Evolutionary conservation across 768 basidiomycete species (phyloP), one percentile per base, ranked within the genome.

Genomic region (Artomyces pyxidatus): DNA sequence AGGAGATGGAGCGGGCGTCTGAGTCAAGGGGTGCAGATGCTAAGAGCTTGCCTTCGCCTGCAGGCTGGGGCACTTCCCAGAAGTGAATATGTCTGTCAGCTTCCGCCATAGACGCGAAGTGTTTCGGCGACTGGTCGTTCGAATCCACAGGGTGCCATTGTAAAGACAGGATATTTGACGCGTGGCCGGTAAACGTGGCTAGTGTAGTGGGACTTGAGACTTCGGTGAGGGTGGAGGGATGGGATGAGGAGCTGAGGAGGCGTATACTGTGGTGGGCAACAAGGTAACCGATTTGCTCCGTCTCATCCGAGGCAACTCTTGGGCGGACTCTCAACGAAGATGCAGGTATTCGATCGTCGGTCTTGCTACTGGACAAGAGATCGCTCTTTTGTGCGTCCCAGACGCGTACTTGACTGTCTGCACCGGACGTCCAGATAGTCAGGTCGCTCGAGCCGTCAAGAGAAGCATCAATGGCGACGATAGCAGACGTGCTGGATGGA

Each of bases 21-120:
- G 82, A 77, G 61, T 86, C 84, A 14, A 85, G 67, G 12, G 81
- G 74, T 4, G 81, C 71, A 4, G 78, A 78, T 14, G 81, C 81
- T 17, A 74, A 59, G n/a, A 81, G 68, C 54, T 68, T 77, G 27
- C 80, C 78, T 56, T 75, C 71, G 12, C 60, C 56, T 14, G 67
- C 63, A 3, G 63, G 63, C 35, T 70, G 63, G 30, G 74, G 70
- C 19, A 76, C 60, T 50, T 77, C 71, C 83, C 84, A 86, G 16
- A 83, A 63, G 49, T 80, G 78, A 7, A 82, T 62, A 50, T 78
- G 74, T 25, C 82, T 75, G 61, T 86, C 84, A 6, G 65, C 69
- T 59, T 83, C 76, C 11, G 83, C 83, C 41, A 70, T 67, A 3
- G 84, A 80, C 45, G 80, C 61, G 60, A 86, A 81, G 37, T n/a